Evolutionary conservation across 345 rosid species (phyloP), one percentile per base, ranked within the genome.

Genomic region (Acer negundo): DNA sequence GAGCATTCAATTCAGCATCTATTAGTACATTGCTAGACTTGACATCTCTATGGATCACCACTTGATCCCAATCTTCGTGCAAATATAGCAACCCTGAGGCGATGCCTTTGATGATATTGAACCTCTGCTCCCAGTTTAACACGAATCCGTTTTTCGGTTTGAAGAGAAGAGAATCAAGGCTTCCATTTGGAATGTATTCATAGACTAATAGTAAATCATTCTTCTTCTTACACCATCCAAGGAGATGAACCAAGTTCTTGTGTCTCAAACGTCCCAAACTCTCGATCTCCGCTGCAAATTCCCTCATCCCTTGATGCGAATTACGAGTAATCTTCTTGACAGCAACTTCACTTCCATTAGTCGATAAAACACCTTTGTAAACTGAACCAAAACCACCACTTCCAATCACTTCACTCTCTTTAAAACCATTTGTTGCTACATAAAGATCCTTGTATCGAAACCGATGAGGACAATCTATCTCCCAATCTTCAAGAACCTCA

Each of bases 31-130:
- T 94, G 79, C 93, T 85, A 2, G 98, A 80, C 82, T 92, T 94
- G n/a, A 94, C 82, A 44, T 94, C 98, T 55, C 97, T 82, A 35
- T 92, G 97, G 47, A 94, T 87, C 76, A 94, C 96, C 10, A 91
- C 93, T 62, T 87, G 80, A 70, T 86, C 92, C 94, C 95, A 92
- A 46, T 89, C 94, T 80, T 91, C 94, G 46, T 89, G 94, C n/a
- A 91, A 85, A 35, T 91, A 91, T 46, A 84, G 47, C 0, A 94
- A 82, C 40, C 94, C 98, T 0, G 91, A 80, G 11, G 95, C 89
- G 8, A 94, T 72, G n/a, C 92, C 93, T 83, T 88, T 85, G 63
- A 91, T 75, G 72, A 92, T 86, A 65, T 83, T 81, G 76, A 89
- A 86, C 73, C 98, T 87, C 20, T 91, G 88, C 10, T 86, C 85